Evolutionary conservation across 306 rosid species (phyloP).

Genomic region (Gynostemma pentaphyllum): DNA sequence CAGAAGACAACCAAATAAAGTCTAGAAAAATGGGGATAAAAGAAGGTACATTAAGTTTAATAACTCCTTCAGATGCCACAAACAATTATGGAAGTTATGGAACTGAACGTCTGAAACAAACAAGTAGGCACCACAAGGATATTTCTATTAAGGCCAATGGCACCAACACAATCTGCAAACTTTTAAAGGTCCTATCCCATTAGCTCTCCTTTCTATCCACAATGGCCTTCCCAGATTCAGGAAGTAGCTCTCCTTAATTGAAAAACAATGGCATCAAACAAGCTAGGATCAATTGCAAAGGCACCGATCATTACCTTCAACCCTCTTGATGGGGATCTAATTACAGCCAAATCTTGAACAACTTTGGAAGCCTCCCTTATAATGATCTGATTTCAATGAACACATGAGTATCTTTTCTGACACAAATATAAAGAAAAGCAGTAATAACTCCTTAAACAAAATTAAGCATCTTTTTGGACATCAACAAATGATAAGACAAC

Average conservation of each 20-base stretch:
- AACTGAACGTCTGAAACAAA: neutral
- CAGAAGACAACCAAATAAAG: neutral
- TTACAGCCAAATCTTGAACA: conserved; percentile 27
- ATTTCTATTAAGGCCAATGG: neutral
- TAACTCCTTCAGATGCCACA: neutral
- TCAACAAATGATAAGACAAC: conserved; percentile 23
- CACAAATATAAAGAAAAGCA: neutral
- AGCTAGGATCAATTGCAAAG: neutral
- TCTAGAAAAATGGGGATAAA: neutral
- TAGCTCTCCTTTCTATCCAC: neutral
- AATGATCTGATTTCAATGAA: conserved; percentile 48
- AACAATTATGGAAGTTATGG: neutral
- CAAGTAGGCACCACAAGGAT: no score
- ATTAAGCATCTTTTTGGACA: neutral
- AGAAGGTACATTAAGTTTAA: neutral
- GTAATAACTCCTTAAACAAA: neutral
- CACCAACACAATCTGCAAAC: neutral
- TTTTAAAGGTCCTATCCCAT: neutral
- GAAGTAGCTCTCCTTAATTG: neutral
- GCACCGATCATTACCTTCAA: conserved; percentile 37
- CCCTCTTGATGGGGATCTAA: conserved; percentile 69
- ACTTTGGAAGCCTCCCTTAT: conserved; percentile 61
- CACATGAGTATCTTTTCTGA: neutral
- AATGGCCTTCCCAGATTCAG: neutral
- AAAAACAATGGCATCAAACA: neutral